Evolutionary conservation across 1,284 basidiomycete species (phyloP).

Genomic region (Marasmius fiardii): DNA sequence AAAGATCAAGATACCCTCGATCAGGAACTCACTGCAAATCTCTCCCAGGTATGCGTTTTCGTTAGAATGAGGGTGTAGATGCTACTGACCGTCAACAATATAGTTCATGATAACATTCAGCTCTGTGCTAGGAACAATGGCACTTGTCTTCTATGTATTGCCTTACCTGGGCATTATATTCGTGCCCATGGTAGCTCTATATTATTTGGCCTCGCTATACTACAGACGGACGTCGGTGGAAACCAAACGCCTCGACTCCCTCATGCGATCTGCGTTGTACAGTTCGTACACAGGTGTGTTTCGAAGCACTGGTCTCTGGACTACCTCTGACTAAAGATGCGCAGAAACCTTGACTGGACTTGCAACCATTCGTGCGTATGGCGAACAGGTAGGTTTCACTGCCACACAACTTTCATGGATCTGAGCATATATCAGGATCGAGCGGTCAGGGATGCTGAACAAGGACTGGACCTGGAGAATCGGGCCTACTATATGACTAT

Average conservation of each 20-base stretch:
- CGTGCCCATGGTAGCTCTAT: slow-evolving; percentile 45
- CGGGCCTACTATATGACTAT: slow-evolving; percentile 72
- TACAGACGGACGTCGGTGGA: slow-evolving; percentile 61
- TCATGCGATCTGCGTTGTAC: slow-evolving; percentile 65
- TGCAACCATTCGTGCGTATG: slow-evolving; percentile 42
- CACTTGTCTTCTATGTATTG: slow-evolving; percentile 61
- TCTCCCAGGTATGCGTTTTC: slow-evolving; percentile 29
- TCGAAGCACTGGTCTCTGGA: slow-evolving; percentile 13
- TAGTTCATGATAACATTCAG: slow-evolving; percentile 47
- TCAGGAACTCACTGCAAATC: slow-evolving; percentile 40
- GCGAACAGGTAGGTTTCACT: slow-evolving; percentile 30
- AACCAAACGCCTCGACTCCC: slow-evolving; percentile 67
- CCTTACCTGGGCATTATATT: slow-evolving; percentile 62
- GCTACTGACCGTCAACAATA: neutral
- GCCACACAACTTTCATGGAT: neutral
- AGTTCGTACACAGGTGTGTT: slow-evolving; percentile 43
- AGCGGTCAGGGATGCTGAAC: slow-evolving; percentile 48
- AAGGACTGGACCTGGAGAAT: slow-evolving; percentile 71
- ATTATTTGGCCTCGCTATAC: slow-evolving; percentile 46
- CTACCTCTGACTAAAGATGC: slow-evolving; percentile 1
- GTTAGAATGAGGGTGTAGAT: neutral
- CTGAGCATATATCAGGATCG: slow-evolving; percentile 26
- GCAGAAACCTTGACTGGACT: slow-evolving; percentile 43
- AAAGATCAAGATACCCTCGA: slow-evolving; percentile 65
- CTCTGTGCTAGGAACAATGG: slow-evolving; percentile 51